Conservation (phyloP, 225 moss, liverwort and hornwort species). For the Pseudisothecium myosuroides region DNA sequence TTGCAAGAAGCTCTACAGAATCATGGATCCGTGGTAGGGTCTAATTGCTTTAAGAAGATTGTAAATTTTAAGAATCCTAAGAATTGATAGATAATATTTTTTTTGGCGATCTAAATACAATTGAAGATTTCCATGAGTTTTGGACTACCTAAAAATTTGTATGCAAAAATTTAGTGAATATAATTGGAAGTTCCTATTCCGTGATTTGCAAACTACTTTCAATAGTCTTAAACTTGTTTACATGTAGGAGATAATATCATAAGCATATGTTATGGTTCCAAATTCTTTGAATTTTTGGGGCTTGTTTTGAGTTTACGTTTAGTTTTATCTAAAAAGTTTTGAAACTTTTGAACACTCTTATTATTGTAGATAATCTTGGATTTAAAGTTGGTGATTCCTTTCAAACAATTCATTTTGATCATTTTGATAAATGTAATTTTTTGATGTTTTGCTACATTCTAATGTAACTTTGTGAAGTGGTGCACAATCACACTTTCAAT, state of each 20-base stretch:
- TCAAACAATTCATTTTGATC: too few relatives aligned
- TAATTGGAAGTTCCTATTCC: background rate
- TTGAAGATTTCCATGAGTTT: background rate
- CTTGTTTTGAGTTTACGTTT: background rate
- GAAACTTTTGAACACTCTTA: background rate
- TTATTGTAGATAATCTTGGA: background rate
- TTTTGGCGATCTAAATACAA: background rate
- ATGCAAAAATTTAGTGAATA: background rate
- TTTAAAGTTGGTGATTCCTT: background rate
- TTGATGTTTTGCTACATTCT: background rate
- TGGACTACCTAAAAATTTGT: background rate
- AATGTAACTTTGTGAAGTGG: background rate
- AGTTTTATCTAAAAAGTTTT: accelerated
- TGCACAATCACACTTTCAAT: too few relatives aligned
- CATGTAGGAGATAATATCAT: background rate
- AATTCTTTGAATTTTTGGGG: background rate
- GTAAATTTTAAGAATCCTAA: background rate
- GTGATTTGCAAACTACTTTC: accelerated
- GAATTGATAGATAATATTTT: background rate
- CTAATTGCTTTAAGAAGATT: background rate
- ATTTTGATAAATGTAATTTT: background rate
- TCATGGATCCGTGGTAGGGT: accelerated
- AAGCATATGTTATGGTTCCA: background rate
- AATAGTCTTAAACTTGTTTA: background rate
- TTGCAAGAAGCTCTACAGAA: too few relatives aligned